Base-by-base conservation (phyloP, 768 basidiomycete species). In the Neoboletus subvelutipes region DNA sequence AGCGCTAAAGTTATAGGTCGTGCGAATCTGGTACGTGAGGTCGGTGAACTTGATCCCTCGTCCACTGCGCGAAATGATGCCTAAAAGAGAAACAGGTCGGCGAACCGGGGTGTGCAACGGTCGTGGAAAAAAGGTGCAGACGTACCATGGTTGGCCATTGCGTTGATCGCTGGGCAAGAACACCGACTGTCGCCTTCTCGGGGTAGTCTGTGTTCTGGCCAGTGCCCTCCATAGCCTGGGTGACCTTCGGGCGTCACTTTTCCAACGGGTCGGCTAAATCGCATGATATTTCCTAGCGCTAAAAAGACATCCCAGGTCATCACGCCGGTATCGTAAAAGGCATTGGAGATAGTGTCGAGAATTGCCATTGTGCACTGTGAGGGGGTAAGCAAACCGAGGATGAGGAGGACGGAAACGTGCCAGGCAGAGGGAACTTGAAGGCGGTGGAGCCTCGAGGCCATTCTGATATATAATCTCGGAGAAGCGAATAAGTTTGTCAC, bases 101-200 rank as follows among this genome's bases (percentile, higher is more conserved):
- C 42, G 26, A 22, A 3, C 31, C 5, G 18, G 17, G n/a, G 12
- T 15, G 13, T 2, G 15, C 2, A 13, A 34, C 4, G 28, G 6
- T 13, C 31, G n/a, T 28, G 18, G 31, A 28, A 1, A 2, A 18
- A 37, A 6, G n/a, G 33, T n/a, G 20, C 17, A 18, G 42, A 61
- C 63, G n/a, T 40, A 90, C 90, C 91, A 58, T 92, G 90, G 67
- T 92, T 92, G 8, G 90, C 88, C 82, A 93, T 76, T 0, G 88
- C 86, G 61, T 93, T 92, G 56, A 92, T 68, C 13, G 81, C 88
- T 1, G 90, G 90, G 60, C 90, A 92, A 1, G 85, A 81, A 58
- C 82, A 82, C 3, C 90, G 77, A 63, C 88, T 90, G 61, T 91
- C 89, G 1, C 81, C 82, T 10, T 83, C 77, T 55, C 69, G 71